Conservation (phyloP, 192 early-diverging fungal genomes). For the Gonapodya prolifera region DNA sequence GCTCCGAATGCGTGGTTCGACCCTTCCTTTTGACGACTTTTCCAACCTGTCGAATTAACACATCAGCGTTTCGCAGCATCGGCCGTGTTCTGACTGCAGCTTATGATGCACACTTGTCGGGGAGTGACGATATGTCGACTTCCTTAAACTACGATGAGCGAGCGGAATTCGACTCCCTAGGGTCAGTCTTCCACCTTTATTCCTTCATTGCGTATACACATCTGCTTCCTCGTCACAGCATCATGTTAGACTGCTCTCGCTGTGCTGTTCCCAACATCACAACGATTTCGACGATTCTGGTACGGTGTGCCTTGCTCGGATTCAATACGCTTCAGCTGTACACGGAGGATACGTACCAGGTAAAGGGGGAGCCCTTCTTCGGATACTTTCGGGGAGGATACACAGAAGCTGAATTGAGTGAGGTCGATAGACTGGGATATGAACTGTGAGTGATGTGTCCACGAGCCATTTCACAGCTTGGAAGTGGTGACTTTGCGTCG, state of each 20-base stretch:
- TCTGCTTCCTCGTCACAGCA: conserved; percentile 20
- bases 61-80: conserved; percentile 56
- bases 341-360: conserved; percentile 80
- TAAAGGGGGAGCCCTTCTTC: conserved; percentile 27
- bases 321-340: conserved; percentile 81
- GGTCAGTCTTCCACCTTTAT: conserved; percentile 17
- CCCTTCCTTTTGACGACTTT: neutral
- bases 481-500: neutral
- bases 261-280: conserved; percentile 54
- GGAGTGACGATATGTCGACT: conserved; percentile 13
- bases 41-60: neutral
- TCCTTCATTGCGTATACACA: conserved; percentile 9
- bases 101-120: conserved; percentile 28
- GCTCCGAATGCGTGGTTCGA: neutral
- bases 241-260: conserved; percentile 80
- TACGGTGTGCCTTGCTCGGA: conserved; percentile 68
- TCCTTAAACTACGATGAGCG: conserved; percentile 36
- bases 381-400: conserved; percentile 63
- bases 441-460: conserved; percentile 24
- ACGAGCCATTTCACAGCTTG: neutral
- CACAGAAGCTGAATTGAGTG: conserved; percentile 52
- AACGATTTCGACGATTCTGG: conserved; percentile 51
- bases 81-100: conserved; percentile 50
- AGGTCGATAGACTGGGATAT: conserved; percentile 57
- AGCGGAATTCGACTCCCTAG: conserved; percentile 58